Percentiles rank a stretch among this genome's conserved stretches.
Evolutionary conservation across 2,329 filamentous ascomycete species (phyloP).

Genomic region (Immersiporthe knoxdaviesiana): DNA sequence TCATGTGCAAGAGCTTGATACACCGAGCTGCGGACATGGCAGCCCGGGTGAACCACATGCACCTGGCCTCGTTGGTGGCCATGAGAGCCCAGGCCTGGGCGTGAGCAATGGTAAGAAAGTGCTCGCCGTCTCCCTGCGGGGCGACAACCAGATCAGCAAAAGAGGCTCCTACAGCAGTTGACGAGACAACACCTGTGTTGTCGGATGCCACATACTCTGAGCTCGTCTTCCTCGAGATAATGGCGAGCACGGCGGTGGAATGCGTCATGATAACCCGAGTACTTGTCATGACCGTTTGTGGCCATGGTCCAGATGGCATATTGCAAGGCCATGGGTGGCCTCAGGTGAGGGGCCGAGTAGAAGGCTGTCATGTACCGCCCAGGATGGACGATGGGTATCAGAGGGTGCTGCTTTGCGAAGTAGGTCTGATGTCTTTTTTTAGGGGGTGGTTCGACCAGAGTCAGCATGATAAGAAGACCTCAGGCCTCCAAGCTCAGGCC

Average conservation of each 20-base stretch:
- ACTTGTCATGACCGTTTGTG: slow-evolving; percentile 72
- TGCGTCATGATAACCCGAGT: slow-evolving; percentile 70
- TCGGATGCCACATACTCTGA: slow-evolving; percentile 58
- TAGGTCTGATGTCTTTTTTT: slow-evolving; percentile 67
- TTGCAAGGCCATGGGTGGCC: slow-evolving; percentile 79
- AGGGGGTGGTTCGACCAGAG: slow-evolving; percentile 15
- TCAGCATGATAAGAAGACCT: slow-evolving; percentile 6
- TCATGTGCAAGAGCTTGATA: slow-evolving; percentile 75
- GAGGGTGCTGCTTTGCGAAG: slow-evolving; percentile 74
- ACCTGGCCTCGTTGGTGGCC: slow-evolving; percentile 78
- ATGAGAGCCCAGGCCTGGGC: slow-evolving; percentile 81
- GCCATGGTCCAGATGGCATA: slow-evolving; percentile 90
- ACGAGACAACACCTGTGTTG: not conserved
- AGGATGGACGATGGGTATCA: slow-evolving; percentile 77
- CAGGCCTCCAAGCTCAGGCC: not conserved
- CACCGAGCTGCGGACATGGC: slow-evolving; percentile 79
- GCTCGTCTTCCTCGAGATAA: slow-evolving; percentile 82
- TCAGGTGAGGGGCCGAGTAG: slow-evolving; percentile 70
- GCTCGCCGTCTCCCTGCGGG: slow-evolving; percentile 70
- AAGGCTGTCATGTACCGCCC: slow-evolving; percentile 75
- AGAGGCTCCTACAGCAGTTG: too few relatives aligned
- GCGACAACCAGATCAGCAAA: not conserved
- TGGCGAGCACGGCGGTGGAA: slow-evolving; percentile 83
- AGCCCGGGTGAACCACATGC: slow-evolving; percentile 82
- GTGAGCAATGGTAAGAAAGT: slow-evolving; percentile 76